A percentile compares a stretch with the other conserved stretches of the same genome.
Conservation (phyloP, 352 stramenopile genomes). For the Phytophthora pini region DNA sequence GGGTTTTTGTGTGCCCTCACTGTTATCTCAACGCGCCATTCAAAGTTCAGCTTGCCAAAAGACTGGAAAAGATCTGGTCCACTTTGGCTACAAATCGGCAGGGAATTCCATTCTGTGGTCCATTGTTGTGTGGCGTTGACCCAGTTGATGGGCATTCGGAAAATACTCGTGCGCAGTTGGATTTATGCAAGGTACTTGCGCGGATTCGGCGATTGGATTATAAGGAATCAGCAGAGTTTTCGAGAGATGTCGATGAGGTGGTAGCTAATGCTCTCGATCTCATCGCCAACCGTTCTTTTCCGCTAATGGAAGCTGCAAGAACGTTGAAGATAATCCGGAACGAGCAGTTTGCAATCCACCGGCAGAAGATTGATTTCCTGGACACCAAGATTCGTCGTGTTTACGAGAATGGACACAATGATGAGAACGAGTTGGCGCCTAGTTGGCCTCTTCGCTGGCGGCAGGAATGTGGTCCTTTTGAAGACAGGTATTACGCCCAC, state of each 20-base stretch:
- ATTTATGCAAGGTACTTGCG: constrained; percentile 79
- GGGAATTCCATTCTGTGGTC: constrained; percentile 82
- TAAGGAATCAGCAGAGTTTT: constrained; percentile 62
- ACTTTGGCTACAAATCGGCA: constrained; percentile 87
- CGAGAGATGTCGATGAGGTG: constrained; percentile 68
- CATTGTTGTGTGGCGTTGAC: constrained; percentile 71
- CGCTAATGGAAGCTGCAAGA: constrained; percentile 70
- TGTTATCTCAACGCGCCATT: constrained; percentile 62
- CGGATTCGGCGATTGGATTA: constrained; percentile 82
- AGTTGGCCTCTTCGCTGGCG: constrained; percentile 78
- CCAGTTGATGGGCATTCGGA: constrained; percentile 29
- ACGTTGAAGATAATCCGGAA: constrained; percentile 79
- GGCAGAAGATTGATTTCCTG: constrained; percentile 63
- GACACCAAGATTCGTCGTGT: constrained; percentile 68
- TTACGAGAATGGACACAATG: constrained; percentile 24
- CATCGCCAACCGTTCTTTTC: constrained; percentile 62
- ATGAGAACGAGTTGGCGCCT: constrained; percentile 22
- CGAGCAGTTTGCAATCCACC: constrained; percentile 79
- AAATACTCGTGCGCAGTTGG: constrained; percentile 35
- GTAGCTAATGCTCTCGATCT: constrained; percentile 69
- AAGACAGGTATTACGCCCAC: constrained; percentile 65
- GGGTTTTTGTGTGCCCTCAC: constrained; percentile 73
- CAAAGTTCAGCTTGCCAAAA: constrained; percentile 79
- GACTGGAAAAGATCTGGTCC: constrained; percentile 86
- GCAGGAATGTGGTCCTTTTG: constrained; percentile 76